Evolutionary conservation across 2,329 filamentous ascomycete genomes (phyloP), one percentile per base, ranked within the genome.

Genomic region (Harringtonia aguacate): DNA sequence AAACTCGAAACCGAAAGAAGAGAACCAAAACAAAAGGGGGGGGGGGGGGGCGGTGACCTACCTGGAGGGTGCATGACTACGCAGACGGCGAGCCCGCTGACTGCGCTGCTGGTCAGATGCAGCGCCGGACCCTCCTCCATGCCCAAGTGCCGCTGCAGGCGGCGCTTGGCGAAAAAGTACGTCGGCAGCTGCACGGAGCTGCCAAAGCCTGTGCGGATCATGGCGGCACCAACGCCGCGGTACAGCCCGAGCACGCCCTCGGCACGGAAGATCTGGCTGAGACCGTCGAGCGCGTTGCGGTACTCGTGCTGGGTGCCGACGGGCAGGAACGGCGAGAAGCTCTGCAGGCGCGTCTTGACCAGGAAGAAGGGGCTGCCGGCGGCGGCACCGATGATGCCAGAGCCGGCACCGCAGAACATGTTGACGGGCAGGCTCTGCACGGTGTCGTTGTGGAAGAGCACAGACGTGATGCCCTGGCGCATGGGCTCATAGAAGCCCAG

Each of bases 231-330:
- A 1, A 97, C 86, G 46, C 92, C 92, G 46, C 92, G 76, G 66
- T 97, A 98, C 21, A 97, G 66, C 2, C 92, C 92, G 44, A 69
- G 69, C 29, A 90, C 56, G 3, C 92, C 92, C 62, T 97, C 92
- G 3, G 66, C 65, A 15, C 65, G 63, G 63, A 86, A 88, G 52
- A 98, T 95, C 58, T 86, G 79, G 24, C 71, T 68, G 61, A 95
- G 68, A 12, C 90, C 92, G 59, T 98, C 87, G 49, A 80, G 62
- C 0, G 90, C 87, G 62, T 89, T 90, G 53, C 76, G 78, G 66
- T 98, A 98, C 52, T 80, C 73, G 65, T 98, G 92, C 61, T 98
- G 92, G n/a, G 92, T 97, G 44, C 92, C 92, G 36, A 97, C 89
- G 4, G 92, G 92, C 13, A 92, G 73, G 63, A 89, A 92, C 5